Evolutionary conservation across 768 basidiomycete species (phyloP).

Genomic region (Lentinula edodes): DNA sequence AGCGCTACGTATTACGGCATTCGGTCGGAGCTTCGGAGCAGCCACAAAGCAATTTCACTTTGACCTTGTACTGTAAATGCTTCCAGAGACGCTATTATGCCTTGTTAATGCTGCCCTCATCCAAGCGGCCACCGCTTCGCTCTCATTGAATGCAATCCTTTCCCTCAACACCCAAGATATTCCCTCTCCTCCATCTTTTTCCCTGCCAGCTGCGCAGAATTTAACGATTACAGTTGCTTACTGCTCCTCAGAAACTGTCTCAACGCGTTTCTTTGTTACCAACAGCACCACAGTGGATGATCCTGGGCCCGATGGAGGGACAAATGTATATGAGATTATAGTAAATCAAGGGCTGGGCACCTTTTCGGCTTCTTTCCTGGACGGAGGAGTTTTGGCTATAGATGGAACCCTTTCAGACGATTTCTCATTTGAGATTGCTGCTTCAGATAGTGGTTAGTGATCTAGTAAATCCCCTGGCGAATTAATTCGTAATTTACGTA

Average conservation of each 20-base stretch:
- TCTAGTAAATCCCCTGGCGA: neutral
- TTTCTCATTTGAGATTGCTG: conserved; percentile 52
- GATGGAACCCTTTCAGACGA: conserved; percentile 25
- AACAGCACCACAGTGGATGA: conserved; percentile 34
- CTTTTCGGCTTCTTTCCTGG: conserved; percentile 40
- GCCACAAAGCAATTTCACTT: neutral
- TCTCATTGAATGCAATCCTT: conserved; percentile 31
- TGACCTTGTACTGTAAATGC: conserved; percentile 4
- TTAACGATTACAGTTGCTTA: conserved; percentile 46
- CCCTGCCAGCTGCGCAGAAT: conserved; percentile 31
- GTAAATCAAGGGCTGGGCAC: conserved; percentile 43
- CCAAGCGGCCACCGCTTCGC: conserved; percentile 6
- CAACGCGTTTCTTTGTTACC: conserved; percentile 55
- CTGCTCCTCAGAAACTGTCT: conserved; percentile 28
- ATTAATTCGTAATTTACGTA: neutral
- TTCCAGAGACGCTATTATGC: conserved; percentile 4
- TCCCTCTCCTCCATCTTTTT: conserved; percentile 31
- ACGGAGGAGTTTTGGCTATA: conserved; percentile 51
- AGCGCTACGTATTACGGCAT: neutral
- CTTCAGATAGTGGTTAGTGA: conserved; percentile 39
- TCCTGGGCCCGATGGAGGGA: conserved; percentile 32
- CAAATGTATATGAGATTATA: conserved; percentile 41
- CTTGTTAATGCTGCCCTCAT: conserved; percentile 5
- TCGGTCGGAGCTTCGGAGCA: neutral
- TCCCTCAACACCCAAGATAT: conserved; percentile 23